Base-by-base conservation (phyloP, 139 green algal genomes). In the Auxenochlorella protothecoides region DNA sequence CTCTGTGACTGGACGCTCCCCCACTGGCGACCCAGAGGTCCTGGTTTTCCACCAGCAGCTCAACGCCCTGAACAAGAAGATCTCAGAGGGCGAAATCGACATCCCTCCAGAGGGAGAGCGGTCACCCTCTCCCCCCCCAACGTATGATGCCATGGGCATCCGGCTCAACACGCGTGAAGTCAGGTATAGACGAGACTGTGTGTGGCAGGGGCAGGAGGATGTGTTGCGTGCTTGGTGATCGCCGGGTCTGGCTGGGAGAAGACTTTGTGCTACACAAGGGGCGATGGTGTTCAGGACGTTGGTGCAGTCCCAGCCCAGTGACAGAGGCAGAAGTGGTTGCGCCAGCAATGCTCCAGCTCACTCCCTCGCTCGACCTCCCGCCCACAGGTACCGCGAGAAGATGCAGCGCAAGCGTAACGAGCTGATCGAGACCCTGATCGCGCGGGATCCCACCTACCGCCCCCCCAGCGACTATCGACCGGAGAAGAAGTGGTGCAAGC, bases 401-500 rank as follows among this genome's bases (percentile, higher is more conserved):
- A 74, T 97, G 44, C 72, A 78, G 51, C 70, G 87, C 11, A 52
- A 87, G 76, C 83, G 90, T 5, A 80, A 77, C 65, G 72, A 85
- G 9, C 62, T 97, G 44, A 96, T 98, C 68, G 91, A 96, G 81
- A 87, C 96, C 71, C 82, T 99, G 27, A 89, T 98, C 56, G 91
- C 89, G 77, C 84, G 86, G 59, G 91, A 95, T 76, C 84, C 87
- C 3, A 81, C 70, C 16, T 99, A 87, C 80, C 85, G 89, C 53
- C 88, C 94, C 4, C 94, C 27, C 27, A 44, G 27, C 27, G 72
- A 76, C 59, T 76, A 76, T n/a, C 65, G 65, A 2, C 72, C 89
- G 3, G 74, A 86, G 62, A 93, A 95, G 80, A 91, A 92, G 77
- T 82, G 75, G 53, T 78, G 81, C 59, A 98, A 97, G 80, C 87